Base-by-base conservation (phyloP, 2,329 filamentous ascomycete genomes). In the Thyridium curvatum region DNA sequence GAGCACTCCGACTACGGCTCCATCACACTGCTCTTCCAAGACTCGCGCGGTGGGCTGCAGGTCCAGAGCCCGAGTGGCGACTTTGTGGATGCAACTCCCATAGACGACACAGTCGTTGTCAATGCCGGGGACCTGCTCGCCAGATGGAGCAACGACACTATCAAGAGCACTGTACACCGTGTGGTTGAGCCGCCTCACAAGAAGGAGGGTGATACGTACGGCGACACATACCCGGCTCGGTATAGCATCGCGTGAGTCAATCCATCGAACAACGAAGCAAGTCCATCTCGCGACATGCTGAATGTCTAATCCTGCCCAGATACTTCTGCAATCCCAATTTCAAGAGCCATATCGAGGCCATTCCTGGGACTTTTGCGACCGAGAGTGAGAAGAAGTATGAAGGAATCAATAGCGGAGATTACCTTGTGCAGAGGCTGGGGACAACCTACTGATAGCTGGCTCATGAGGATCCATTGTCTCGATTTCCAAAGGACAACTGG, bases 281-380 rank as follows among this genome's bases (percentile, higher is more conserved):
- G n/a, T n/a, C n/a, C n/a, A n/a, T n/a, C n/a, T n/a, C n/a, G n/a
- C n/a, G n/a, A n/a, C n/a, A n/a, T n/a, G n/a, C n/a, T n/a, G 30
- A 41, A n/a, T 26, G 10, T 26, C 6, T 26, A 26, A 26, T 10
- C 7, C 8, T 41, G 36, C 4, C 30, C 34, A 77, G 73, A 4
- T 94, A 94, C 64, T 94, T 94, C 58, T 94, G 88, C 68, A 91
- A 94, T 50, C 87, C 88, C 8, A 89, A 94, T 55, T 84, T 79
- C 55, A 76, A 85, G 43, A 76, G 72, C 48, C 66, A 75, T 40
- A 94, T 94, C 47, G 84, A 93, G 50, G 86, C 82, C 2, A 77
- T 94, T 33, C 88, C 87, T 0, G 85, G 86, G 0, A 94, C 88
- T 0, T 91, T 77, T 54, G 65, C 60, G 2, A 56, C 59, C 4